phyloP scores from a whole-genome alignment of 306 rosid species.

The Purshia tridentata region DNA sequence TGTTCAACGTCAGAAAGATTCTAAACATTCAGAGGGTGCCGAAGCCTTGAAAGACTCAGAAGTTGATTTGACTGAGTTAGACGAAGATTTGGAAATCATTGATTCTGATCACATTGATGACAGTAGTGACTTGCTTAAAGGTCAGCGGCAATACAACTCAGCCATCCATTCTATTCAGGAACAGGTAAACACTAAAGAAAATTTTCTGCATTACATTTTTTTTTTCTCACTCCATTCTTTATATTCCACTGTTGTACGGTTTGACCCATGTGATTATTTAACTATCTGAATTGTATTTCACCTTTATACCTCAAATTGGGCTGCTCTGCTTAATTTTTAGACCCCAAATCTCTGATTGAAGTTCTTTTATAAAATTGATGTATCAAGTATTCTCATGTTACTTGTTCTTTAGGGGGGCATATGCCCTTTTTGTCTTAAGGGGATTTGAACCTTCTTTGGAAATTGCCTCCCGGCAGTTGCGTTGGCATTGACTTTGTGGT shows the following conservation, averaged over 20 bases:
- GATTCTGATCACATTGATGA: slow-evolving; percentile 82
- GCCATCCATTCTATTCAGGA: slow-evolving; percentile 98
- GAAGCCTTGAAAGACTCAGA: slow-evolving; percentile 81
- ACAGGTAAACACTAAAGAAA: slow-evolving; percentile 47
- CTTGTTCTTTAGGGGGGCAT: neutral
- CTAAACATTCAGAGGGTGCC: slow-evolving; percentile 67
- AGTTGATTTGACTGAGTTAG: slow-evolving; percentile 71
- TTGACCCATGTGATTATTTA: neutral
- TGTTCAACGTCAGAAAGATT: slow-evolving; percentile 96
- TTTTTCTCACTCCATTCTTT: neutral
- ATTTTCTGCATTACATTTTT: neutral
- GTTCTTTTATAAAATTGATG: slow-evolving; percentile 2
- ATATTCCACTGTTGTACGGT: neutral
- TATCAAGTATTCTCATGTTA: neutral
- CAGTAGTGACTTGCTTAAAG: slow-evolving; percentile 88
- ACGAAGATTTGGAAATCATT: slow-evolving; percentile 66
- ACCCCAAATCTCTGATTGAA: neutral
- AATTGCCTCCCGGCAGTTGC: slow-evolving; percentile 10
- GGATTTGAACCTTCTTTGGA: slow-evolving; percentile 8
- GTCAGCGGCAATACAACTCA: slow-evolving; percentile 96
- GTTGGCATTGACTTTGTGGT: neutral
- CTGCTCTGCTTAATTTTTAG: neutral
- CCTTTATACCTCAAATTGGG: neutral
- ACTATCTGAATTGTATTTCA: neutral
- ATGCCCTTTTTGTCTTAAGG: neutral